A percentile compares a stretch with the other conserved stretches of the same genome.
Conservation (phyloP, 371 early-diverging fungal species). For the Catenaria anguillulae region DNA sequence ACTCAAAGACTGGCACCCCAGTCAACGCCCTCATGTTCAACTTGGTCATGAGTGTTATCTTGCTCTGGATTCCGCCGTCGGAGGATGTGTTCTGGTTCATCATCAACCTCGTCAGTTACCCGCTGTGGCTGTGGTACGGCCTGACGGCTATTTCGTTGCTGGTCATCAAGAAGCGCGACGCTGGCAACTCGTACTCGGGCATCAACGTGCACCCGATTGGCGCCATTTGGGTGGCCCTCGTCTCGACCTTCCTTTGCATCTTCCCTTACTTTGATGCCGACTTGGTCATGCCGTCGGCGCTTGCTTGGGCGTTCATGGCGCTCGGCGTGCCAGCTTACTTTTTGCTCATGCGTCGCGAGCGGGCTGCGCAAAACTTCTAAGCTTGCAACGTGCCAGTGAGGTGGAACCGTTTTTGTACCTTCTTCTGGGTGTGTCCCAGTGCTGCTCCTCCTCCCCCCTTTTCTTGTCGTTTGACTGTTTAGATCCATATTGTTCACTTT, state of each 20-base stretch:
- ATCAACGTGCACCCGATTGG: conserved; percentile 9
- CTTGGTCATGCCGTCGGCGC: not conserved
- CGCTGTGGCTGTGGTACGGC: conserved; percentile 6
- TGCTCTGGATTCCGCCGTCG: conserved; percentile 18
- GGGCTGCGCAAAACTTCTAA: too few relatives aligned
- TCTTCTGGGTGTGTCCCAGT: too few relatives aligned
- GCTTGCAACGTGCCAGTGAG: too few relatives aligned
- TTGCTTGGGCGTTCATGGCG: not conserved
- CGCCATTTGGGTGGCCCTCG: too few relatives aligned
- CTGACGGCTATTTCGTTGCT: conserved; percentile 18
- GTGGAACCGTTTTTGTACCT: too few relatives aligned
- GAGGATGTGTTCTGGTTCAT: conserved; percentile 21
- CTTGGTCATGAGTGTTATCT: conserved; percentile 10
- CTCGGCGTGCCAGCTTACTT: not conserved
- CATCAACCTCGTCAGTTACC: conserved; percentile 15
- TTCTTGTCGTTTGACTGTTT: too few relatives aligned
- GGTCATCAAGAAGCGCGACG: not conserved
- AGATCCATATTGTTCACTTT: too few relatives aligned
- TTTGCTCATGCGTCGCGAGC: not conserved
- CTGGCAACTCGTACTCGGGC: conserved; percentile 9
- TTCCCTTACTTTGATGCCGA: conserved; percentile 17
- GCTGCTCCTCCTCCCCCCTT: too few relatives aligned
- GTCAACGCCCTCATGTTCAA: conserved; percentile 16
- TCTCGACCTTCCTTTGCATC: conserved; percentile 17
- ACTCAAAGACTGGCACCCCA: conserved; percentile 16